A percentile compares a stretch with the other conserved stretches of the same genome.
These are phyloP conservation scores for Dothistroma septosporum DNA, from an alignment of 2,329 filamentous ascomycete genomes.

Conservation along the genomic window DNA sequence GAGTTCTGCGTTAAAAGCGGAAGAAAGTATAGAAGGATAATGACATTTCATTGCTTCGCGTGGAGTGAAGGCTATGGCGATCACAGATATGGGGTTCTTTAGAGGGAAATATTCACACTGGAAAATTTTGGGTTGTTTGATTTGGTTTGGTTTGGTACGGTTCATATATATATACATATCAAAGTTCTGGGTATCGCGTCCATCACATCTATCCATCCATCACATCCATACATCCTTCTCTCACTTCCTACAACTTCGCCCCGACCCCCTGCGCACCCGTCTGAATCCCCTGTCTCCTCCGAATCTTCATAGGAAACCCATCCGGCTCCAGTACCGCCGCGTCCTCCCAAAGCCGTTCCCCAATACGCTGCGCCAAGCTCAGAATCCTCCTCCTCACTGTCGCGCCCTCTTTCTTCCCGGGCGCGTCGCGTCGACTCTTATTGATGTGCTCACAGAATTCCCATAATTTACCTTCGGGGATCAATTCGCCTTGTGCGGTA, in stretches of 20 bases:
- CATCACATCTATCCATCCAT: no score
- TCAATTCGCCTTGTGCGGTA: constrained; percentile 59
- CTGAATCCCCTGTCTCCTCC: constrained; percentile 33
- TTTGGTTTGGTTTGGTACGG: no score
- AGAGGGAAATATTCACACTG: no score
- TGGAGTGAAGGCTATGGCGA: no score
- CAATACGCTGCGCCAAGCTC: constrained; percentile 69
- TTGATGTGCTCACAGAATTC: constrained; percentile 87
- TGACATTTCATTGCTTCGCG: no score
- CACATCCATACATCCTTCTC: no score
- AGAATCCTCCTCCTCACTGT: constrained; percentile 82
- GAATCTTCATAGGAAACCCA: constrained; percentile 28
- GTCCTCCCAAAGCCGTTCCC: constrained; percentile 65
- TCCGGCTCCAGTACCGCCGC: constrained; percentile 30
- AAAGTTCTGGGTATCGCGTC: no score
- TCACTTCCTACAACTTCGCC: constrained; percentile 1
- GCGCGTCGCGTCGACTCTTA: constrained; percentile 65
- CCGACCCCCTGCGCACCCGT: constrained; percentile 21
- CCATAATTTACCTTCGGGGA: constrained; percentile 76
- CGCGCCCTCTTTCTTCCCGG: constrained; percentile 92
- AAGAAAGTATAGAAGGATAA: no score
- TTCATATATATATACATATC: no score
- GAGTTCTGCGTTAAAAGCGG: no score
- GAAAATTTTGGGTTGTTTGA: no score
- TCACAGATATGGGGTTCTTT: no score